Percentiles rank a stretch among this genome's conserved stretches.
Conservation (phyloP, 2,329 filamentous ascomycete species). For the Cephalotrichum gorgonifer region DNA sequence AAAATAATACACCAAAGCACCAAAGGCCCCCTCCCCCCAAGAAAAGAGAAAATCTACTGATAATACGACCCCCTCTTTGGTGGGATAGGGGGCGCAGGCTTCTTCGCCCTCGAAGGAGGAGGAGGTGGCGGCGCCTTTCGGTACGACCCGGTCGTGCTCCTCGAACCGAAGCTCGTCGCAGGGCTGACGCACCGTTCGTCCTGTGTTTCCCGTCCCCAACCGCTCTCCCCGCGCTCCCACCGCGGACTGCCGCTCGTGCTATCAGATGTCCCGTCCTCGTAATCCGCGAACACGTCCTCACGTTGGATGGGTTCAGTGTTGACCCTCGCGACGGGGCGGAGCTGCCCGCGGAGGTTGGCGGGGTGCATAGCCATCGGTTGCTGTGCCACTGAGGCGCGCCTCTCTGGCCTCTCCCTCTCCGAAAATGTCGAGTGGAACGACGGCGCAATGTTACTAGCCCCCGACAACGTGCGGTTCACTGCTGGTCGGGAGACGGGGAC, state of each 20-base stretch:
- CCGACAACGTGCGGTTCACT: conserved; percentile 11
- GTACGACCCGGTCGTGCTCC: conserved; percentile 20
- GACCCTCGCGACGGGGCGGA: conserved; percentile 28
- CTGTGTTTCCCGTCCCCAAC: neutral
- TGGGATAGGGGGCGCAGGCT: conserved; percentile 23
- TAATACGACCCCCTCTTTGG: conserved; percentile 1
- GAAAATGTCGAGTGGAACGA: too few species aligned
- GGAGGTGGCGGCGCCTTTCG: conserved; percentile 47
- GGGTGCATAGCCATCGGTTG: conserved; percentile 7
- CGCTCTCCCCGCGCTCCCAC: conserved; percentile 16
- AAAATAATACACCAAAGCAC: too few species aligned
- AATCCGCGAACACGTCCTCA: conserved; percentile 36
- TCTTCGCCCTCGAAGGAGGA: conserved; percentile 37
- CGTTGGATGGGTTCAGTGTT: conserved; percentile 21
- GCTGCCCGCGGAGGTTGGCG: conserved; percentile 21
- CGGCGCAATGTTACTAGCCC: conserved; percentile 12
- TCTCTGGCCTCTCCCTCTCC: too few species aligned
- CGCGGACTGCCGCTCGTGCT: conserved; percentile 42
- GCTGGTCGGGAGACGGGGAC: conserved; percentile 9
- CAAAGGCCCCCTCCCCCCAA: too few species aligned
- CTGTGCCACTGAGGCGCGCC: too few species aligned
- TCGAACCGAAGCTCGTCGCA: conserved; percentile 31
- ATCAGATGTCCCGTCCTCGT: conserved; percentile 37
- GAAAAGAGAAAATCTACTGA: neutral
- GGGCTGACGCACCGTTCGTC: conserved; percentile 42